These are phyloP conservation scores for Lyophyllum decastes DNA, from an alignment of 768 basidiomycete species.

Conservation along the genomic window DNA sequence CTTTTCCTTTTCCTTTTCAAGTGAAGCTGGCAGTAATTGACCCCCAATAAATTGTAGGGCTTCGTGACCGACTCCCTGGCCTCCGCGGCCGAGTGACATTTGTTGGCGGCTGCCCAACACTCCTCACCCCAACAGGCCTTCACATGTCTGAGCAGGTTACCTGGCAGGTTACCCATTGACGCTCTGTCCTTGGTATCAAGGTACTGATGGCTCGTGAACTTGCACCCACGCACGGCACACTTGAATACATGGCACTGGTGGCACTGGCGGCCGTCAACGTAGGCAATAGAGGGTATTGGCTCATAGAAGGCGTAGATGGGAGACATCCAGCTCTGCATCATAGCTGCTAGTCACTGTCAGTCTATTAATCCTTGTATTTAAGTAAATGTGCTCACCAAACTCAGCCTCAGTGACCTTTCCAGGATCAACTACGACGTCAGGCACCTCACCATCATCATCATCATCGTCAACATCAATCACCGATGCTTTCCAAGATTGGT, in stretches of 20 bases:
- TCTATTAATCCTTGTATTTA: neutral
- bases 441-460: neutral
- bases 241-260: constrained; percentile 6
- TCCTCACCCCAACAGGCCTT: neutral
- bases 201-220: constrained; percentile 2
- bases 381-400: neutral
- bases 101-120: neutral
- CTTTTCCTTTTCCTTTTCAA: neutral
- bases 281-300: neutral
- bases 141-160: constrained; percentile 7
- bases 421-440: no score
- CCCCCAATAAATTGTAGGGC: no score
- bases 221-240: constrained; percentile 9
- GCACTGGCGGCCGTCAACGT: neutral
- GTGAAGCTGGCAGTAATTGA: no score
- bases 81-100: neutral
- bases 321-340: neutral
- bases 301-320: neutral
- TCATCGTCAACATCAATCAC: neutral
- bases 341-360: neutral
- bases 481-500: neutral
- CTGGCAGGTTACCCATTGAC: no score
- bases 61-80: neutral
- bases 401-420: neutral
- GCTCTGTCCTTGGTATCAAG: constrained; percentile 12